Percentiles rank a stretch among this genome's conserved stretches.
Evolutionary conservation across 176 grass and related monocot genomes (phyloP).

Genomic region (Aegilops longissima): DNA sequence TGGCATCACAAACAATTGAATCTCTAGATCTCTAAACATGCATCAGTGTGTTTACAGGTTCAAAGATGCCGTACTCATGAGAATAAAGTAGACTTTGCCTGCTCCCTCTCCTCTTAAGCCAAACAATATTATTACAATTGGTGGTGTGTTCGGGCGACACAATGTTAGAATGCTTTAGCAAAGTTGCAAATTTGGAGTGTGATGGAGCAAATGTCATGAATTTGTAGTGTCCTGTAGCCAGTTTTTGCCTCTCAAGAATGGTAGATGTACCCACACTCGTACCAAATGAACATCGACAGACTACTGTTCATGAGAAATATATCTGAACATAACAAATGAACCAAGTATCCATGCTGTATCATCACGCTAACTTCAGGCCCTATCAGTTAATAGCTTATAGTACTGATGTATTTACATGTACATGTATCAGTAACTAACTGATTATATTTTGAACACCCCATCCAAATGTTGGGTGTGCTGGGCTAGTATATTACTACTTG

Average conservation of each 20-base stretch:
- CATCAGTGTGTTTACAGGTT: neutral
- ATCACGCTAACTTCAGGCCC: neutral
- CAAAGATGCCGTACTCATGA: neutral
- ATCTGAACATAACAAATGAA: neutral
- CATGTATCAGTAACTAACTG: neutral
- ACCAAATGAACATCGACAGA: neutral
- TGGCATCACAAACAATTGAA: neutral
- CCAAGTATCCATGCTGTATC: neutral
- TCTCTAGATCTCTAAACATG: neutral
- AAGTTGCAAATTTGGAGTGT: neutral
- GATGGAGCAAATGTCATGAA: neutral
- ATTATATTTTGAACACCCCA: neutral
- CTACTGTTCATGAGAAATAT: conserved; percentile 6
- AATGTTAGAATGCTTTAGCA: neutral
- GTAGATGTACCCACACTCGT: neutral
- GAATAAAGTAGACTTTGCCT: neutral
- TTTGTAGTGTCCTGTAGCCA: neutral
- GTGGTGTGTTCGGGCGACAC: neutral
- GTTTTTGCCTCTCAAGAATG: neutral
- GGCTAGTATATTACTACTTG: neutral
- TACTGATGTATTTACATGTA: neutral
- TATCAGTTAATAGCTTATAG: neutral
- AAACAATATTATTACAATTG: neutral
- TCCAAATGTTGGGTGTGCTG: neutral
- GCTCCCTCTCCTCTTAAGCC: neutral